Base-by-base conservation (phyloP, 2,329 filamentous ascomycete species). In the Cladobotryum protrusum region DNA sequence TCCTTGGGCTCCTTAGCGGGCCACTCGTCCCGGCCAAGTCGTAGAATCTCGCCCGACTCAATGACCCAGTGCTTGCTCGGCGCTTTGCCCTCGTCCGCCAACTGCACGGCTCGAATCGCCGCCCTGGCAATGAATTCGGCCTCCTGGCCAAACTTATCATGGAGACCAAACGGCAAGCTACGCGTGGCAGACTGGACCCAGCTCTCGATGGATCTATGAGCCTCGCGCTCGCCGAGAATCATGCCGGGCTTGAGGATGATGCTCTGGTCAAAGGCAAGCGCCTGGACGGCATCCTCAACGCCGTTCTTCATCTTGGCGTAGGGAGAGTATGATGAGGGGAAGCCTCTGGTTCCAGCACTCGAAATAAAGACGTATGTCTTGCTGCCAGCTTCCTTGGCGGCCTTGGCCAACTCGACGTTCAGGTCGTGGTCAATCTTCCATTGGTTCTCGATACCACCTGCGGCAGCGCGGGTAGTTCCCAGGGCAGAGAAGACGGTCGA, bases 401-500 rank as follows among this genome's bases (percentile, higher is more conserved):
- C 83, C 53, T 79, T 77, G 3, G 88, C 90, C 19, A 95, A 75
- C 56, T 85, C 83, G 44, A 95, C 67, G 68, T 95, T 95, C 41
- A 96, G 75, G 62, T 93, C 89, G 63, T 90, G 81, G 71, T 96
- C 92, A 56, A 96, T 87, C 63, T 87, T 87, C 72, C 89, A 86
- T 70, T 96, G 92, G 54, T 84, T 82, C 24, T 82, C 85, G 56
- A 95, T 71, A 50, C 86, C 76, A 54, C 91, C 91, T 0, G 89
- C 90, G 12, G 77, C 75, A 0, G 74, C 85, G 44, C 83, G 81
- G 0, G 91, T 96, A 2, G 89, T 96, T 51, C 85, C 92, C 1
- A 96, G 77, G 1, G 81, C 81, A 2, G 87, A 90, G 70, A 92
- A 82, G 71, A 93, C 84, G 56, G 86, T 72, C 1, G 73, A 65